Percentiles rank a stretch among this genome's conserved stretches.
Evolutionary conservation across 2,329 filamentous ascomycete genomes (phyloP).

Genomic region (Nigrograna mackinnonii): DNA sequence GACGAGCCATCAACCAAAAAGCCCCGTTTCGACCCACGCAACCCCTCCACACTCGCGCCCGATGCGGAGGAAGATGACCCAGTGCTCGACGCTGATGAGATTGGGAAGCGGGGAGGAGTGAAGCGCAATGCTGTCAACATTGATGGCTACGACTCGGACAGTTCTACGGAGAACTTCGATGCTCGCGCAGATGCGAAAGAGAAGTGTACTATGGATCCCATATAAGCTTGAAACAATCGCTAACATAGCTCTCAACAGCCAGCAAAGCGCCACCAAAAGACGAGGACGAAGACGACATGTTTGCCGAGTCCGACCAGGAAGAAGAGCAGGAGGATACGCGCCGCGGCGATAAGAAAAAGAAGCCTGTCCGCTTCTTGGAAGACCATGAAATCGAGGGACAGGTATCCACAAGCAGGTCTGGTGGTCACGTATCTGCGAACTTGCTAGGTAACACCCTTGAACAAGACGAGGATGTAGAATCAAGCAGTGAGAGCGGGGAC

Average conservation of each 20-base stretch:
- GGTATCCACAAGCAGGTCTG: slow-evolving; percentile 71
- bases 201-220: no score
- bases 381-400: slow-evolving; percentile 77
- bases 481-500: slow-evolving; percentile 59
- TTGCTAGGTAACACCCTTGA: slow-evolving; percentile 50
- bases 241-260: no score
- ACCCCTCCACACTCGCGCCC: slow-evolving; percentile 87
- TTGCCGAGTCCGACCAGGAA: slow-evolving; percentile 65
- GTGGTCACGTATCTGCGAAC: slow-evolving; percentile 66
- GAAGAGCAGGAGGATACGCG: slow-evolving; percentile 57
- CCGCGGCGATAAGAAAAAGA: slow-evolving; percentile 62
- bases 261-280: slow-evolving; percentile 42
- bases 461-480: slow-evolving; percentile 65
- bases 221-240: no score
- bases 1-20: slow-evolving; percentile 67
- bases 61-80: slow-evolving; percentile 72
- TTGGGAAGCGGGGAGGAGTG: slow-evolving; percentile 73
- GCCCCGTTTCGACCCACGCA: slow-evolving; percentile 90
- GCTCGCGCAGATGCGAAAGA: slow-evolving; percentile 67
- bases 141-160: slow-evolving; percentile 94
- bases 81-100: slow-evolving; percentile 88
- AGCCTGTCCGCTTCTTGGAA: slow-evolving; percentile 63
- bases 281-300: slow-evolving; percentile 75
- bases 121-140: slow-evolving; percentile 95
- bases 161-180: slow-evolving; percentile 88